phyloP scores from a whole-genome alignment of 257 asterid genomes.

The Solanum pimpinellifolium region DNA sequence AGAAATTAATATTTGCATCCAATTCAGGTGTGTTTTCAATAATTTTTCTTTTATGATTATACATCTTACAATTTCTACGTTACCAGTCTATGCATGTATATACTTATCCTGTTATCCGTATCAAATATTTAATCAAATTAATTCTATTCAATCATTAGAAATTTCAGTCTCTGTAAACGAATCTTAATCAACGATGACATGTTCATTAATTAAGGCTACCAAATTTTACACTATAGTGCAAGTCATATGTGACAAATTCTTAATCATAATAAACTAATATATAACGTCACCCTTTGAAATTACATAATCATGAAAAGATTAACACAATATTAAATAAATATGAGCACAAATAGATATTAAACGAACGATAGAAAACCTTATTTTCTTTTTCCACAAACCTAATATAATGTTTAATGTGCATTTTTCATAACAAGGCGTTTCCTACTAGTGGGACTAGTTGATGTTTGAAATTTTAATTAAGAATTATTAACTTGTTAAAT shows the following conservation, averaged over 20 bases:
- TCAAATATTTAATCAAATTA: neutral
- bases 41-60: no score
- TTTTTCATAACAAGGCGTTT: neutral
- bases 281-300: no score
- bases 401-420: neutral
- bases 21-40: no score
- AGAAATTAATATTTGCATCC: no score
- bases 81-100: neutral
- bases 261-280: neutral
- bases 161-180: neutral
- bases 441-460: neutral
- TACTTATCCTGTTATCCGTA: neutral
- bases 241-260: neutral
- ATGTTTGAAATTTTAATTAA: neutral
- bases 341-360: neutral
- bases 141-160: neutral
- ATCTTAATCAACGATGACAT: no score
- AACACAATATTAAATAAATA: neutral
- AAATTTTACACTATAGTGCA: neutral
- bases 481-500: neutral
- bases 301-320: no score
- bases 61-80: neutral
- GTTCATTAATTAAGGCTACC: neutral
- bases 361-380: neutral
- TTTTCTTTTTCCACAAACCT: neutral